Evolutionary conservation across 768 basidiomycete genomes (phyloP), one percentile per base, ranked within the genome.

Genomic region (Mycena metata): DNA sequence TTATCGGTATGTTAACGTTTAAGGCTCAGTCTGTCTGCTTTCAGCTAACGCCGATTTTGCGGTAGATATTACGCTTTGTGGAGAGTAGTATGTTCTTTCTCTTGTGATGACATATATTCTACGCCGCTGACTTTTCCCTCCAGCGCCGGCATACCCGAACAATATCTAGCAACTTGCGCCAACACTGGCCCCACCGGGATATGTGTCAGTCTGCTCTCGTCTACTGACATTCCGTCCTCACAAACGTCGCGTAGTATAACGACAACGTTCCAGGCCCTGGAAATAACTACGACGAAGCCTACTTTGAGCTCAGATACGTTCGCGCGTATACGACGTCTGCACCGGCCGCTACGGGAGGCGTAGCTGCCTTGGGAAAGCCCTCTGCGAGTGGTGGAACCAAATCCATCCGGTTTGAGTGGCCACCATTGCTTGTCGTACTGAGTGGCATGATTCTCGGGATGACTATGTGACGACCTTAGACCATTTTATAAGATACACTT

Each of bases 291-390:
- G 84, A 88, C 75, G 72, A 84, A 5, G 88, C 89, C 3, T 88
- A 86, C 77, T 91, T 90, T 72, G 89, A 90, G 76, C 80, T 91
- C 73, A 81, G 81, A 57, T 88, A 86, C 64, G 77, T 91, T 46
- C 70, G 70, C 26, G 21, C 67, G 10, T 72, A 72, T 21, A 72
- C 70, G 5, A 72, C 70, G 2, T 60, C 63, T 15, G 67, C 64
- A 33, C 64, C 70, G 17, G 67, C 42, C 13, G 35, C 64, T 9
- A 58, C 65, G 8, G 30, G 49, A 8, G 77, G 78, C 76, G 45
- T 74, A 77, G 24, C 68, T 76, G 60, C 79, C 84, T 69, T 82
- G 83, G 45, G 73, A 74, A 52, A 66, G 76, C 52, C 65, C 83
- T 54, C 80, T 7, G 60, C 30, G 3, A 30, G 30, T 30, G 30